These are phyloP conservation scores for Thermomyces lanuginosus DNA, from an alignment of 2,329 filamentous ascomycete genomes.

Conservation along the genomic window DNA sequence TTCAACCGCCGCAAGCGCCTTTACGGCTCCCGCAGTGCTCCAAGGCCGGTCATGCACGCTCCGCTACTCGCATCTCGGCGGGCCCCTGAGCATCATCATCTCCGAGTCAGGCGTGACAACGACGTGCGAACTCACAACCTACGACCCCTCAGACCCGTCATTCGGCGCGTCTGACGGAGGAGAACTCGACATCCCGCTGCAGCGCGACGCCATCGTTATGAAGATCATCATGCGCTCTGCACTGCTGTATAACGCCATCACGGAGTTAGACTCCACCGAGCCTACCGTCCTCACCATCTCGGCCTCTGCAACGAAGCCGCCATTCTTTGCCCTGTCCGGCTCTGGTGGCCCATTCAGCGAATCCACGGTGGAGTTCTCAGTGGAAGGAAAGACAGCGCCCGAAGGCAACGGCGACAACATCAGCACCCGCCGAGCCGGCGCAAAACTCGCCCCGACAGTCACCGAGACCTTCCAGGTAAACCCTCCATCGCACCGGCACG, in stretches of 20 bases:
- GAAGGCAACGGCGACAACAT: slow-evolving; percentile 21
- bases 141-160: slow-evolving; percentile 61
- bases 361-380: slow-evolving; percentile 43
- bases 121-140: slow-evolving; percentile 78
- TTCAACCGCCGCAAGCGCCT: slow-evolving; percentile 47
- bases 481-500: slow-evolving; percentile 39
- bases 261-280: slow-evolving; percentile 44
- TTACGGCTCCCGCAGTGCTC: slow-evolving; percentile 66
- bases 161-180: slow-evolving; percentile 10
- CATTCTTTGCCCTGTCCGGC: slow-evolving; percentile 60
- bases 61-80: slow-evolving; percentile 56
- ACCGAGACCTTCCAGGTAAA: slow-evolving; percentile 38
- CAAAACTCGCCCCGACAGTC: slow-evolving; percentile 26
- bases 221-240: slow-evolving; percentile 80
- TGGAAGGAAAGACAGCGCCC: slow-evolving; percentile 23
- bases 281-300: slow-evolving; percentile 56
- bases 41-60: slow-evolving; percentile 76
- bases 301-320: slow-evolving; percentile 42
- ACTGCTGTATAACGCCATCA: slow-evolving; percentile 36
- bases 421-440: slow-evolving; percentile 16
- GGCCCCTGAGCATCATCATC: slow-evolving; percentile 67
- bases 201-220: slow-evolving; percentile 61
- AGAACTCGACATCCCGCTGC: slow-evolving; percentile 55
- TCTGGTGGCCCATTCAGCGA: slow-evolving; percentile 42
- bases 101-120: slow-evolving; percentile 77